phyloP scores from a whole-genome alignment of 495 filamentous ascomycete species.

The Hypoxylon lienhwacheense region DNA sequence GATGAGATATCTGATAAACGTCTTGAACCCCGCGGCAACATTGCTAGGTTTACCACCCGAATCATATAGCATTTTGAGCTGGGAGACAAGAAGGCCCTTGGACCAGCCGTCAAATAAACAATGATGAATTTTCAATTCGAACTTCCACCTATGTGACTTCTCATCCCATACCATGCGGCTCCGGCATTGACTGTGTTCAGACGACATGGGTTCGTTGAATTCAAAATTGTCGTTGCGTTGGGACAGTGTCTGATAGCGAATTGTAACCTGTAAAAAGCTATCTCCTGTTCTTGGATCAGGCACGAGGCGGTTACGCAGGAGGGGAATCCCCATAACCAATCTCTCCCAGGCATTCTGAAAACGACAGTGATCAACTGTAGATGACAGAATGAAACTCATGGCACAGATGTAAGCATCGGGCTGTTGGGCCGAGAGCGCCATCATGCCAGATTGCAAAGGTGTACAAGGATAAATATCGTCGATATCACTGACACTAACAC shows the following conservation, averaged over 20 bases:
- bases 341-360: constrained; percentile 49
- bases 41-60: constrained; percentile 15
- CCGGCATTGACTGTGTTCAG: no score
- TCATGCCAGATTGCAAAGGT: neutral
- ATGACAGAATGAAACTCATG: constrained; percentile 44
- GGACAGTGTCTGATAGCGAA: neutral
- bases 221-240: neutral
- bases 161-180: neutral
- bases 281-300: neutral
- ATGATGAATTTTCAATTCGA: constrained; percentile 65
- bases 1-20: neutral
- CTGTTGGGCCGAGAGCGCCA: neutral
- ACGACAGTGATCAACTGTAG: constrained; percentile 38
- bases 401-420: constrained; percentile 22
- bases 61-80: constrained; percentile 44
- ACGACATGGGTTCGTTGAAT: neutral
- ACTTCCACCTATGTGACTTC: constrained; percentile 9
- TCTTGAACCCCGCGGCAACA: neutral
- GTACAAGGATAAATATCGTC: constrained; percentile 1
- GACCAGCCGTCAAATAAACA: constrained; percentile 69
- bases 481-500: neutral
- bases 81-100: constrained; percentile 51
- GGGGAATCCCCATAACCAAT: neutral
- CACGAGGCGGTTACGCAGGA: constrained; percentile 34
- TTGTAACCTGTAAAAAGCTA: neutral